Conservation (phyloP, 441 rosid genomes). For the Erodium moschatum region DNA sequence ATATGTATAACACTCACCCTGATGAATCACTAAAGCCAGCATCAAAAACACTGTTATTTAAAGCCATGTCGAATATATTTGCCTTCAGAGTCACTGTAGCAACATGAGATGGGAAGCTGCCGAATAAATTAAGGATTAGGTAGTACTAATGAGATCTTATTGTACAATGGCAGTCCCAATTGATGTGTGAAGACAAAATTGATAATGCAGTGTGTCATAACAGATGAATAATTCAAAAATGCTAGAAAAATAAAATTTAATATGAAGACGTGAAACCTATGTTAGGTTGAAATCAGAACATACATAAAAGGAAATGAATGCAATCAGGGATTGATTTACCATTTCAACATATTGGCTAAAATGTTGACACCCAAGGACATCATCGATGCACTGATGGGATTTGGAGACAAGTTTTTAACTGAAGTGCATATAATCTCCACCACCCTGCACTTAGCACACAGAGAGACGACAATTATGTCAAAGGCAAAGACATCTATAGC, state of each 20-base stretch:
- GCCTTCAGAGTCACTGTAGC: conserved; percentile 51
- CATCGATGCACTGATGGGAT: conserved; percentile 49
- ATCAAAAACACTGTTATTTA: conserved; percentile 34
- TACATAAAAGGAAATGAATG: conserved; percentile 2
- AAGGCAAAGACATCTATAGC: conserved; percentile 1
- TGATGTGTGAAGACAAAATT: not conserved
- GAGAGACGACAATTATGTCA: conserved; percentile 14
- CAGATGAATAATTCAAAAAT: conserved; percentile 3
- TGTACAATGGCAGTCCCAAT: not conserved
- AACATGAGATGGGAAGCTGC: conserved; percentile 68
- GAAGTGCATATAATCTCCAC: conserved; percentile 64
- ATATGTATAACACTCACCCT: conserved; percentile 35
- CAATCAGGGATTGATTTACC: conserved; percentile 37
- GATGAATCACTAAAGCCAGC: conserved; percentile 41
- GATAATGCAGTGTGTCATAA: not conserved
- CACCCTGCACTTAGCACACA: conserved; percentile 45
- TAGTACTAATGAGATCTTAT: not conserved
- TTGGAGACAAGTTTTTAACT: conserved; percentile 48
- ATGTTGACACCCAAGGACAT: conserved; percentile 70
- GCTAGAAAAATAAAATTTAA: conserved; percentile 7
- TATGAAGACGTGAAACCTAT: conserved; percentile 1
- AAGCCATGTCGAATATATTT: conserved; percentile 57
- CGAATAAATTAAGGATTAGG: conserved; percentile 8
- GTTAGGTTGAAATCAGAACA: not conserved
- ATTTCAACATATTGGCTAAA: conserved; percentile 62